Evolutionary conservation across 1,139 yeast genomes (phyloP), one percentile per base, ranked within the genome.

Genomic region (Yamadazyma membranifaciens): DNA sequence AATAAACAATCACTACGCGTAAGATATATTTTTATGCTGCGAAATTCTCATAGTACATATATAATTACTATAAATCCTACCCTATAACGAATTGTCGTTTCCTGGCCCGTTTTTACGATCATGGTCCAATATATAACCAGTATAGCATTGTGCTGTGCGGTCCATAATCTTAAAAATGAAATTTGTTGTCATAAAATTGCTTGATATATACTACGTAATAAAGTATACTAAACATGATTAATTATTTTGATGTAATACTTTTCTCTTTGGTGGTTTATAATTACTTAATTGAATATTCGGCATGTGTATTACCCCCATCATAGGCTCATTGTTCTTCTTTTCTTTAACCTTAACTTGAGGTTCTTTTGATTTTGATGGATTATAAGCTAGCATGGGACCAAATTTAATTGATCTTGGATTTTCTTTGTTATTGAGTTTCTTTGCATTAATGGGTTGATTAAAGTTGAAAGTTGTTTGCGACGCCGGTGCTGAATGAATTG

Each of bases 371-470:
- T 62, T 65, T 9, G 71, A 66, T 5, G 75, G 75, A 46, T 69
- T 73, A 42, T 69, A 69, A 34, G 61, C 74, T 39, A 69, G 52
- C 44, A 69, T 67, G 3, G 74, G 75, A 16, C 73, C 72, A 49
- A 69, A 69, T 29, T 60, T 68, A 36, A 68, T 64, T 38, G 64
- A 63, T 38, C 54, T 65, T 20, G 60, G 62, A 39, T 56, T 59
- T 28, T 47, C 55, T 37, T 58, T 59, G 31, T 49, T 55, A 12
- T 47, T 32, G 24, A 20, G 24, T n/a, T 32, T 34, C 16, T 25
- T 30, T 33, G 25, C 33, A 10, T 17, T 26, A n/a, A 17, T 15
- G 14, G 30, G n/a, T 15, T 17, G 31, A 17, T 34, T 34, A 28
- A 38, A 22, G 20, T 15, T 27, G 25, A 49, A 44, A 7, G 45